phyloP scores from a whole-genome alignment of 768 basidiomycete genomes.

The Naganishia onofrii region DNA sequence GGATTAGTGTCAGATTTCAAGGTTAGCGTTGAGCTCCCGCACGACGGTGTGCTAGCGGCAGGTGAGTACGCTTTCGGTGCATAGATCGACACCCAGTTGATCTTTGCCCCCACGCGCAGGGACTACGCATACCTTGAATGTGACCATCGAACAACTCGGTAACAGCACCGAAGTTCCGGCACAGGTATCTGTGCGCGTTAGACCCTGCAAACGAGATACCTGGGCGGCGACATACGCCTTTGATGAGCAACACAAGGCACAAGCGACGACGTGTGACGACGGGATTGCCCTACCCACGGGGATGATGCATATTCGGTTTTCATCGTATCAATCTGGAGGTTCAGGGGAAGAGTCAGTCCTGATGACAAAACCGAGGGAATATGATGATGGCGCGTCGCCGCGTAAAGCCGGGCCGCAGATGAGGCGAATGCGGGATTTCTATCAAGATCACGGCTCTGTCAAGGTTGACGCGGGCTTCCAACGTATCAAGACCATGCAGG shows the following conservation, averaged over 20 bases:
- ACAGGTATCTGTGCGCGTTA: neutral
- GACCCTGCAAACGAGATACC: constrained; percentile 1
- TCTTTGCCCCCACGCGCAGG: neutral
- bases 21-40: neutral
- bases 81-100: no score
- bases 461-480: neutral
- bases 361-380: neutral
- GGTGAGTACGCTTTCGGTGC: constrained; percentile 3
- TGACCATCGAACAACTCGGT: constrained; percentile 3
- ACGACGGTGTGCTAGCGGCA: neutral
- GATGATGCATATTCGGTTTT: no score
- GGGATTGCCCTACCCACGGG: no score
- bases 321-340: no score
- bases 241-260: neutral
- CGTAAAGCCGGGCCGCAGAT: no score
- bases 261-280: neutral
- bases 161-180: constrained; percentile 13
- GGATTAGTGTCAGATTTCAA: neutral
- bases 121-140: neutral
- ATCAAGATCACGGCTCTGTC: neutral
- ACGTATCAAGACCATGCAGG: neutral
- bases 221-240: constrained; percentile 21
- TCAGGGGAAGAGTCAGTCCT: neutral
- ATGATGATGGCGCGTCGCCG: neutral
- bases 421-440: neutral